Percentiles rank a stretch among this genome's conserved stretches.
Evolutionary conservation across 768 basidiomycete genomes (phyloP).

Genomic region (Daedaleopsis sinensis): DNA sequence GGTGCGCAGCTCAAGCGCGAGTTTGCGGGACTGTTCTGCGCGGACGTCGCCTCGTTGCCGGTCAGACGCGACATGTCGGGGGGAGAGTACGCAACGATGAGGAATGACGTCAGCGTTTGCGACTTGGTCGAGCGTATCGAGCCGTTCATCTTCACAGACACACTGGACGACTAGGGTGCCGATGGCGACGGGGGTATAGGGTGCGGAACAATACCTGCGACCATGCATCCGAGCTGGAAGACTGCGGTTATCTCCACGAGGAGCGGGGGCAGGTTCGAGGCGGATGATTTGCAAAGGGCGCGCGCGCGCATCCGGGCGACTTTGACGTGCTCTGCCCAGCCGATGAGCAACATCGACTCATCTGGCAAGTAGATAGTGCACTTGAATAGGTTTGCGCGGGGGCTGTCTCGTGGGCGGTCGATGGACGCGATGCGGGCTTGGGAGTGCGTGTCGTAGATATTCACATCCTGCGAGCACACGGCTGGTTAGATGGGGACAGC

Average conservation of each 20-base stretch:
- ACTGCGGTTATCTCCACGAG: constrained; percentile 88
- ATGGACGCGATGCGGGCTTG: constrained; percentile 83
- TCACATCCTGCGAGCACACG: constrained; percentile 70
- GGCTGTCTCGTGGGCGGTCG: constrained; percentile 73
- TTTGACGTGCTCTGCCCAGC: constrained; percentile 94
- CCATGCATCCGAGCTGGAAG: no score
- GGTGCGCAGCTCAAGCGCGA: constrained; percentile 92
- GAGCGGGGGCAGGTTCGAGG: constrained; percentile 56
- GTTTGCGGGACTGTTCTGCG: constrained; percentile 75
- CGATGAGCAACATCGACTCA: constrained; percentile 85
- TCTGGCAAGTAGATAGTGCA: constrained; percentile 93
- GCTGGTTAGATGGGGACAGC: not conserved
- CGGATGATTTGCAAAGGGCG: constrained; percentile 45
- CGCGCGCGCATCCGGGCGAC: constrained; percentile 79
- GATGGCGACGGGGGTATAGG: constrained; percentile 39
- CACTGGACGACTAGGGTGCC: not conserved
- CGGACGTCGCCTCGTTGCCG: constrained; percentile 75
- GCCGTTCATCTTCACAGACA: constrained; percentile 12
- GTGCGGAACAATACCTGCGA: constrained; percentile 85
- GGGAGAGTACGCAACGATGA: constrained; percentile 86
- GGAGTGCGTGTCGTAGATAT: constrained; percentile 85
- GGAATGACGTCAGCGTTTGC: constrained; percentile 63
- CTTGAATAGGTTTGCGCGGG: constrained; percentile 97
- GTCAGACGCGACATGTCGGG: no score
- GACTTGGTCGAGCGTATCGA: constrained; percentile 29